A percentile compares a stretch with the other conserved stretches of the same genome.
phyloP scores from a whole-genome alignment of 1,139 yeast genomes.

The Saccharomyces hybrid region DNA sequence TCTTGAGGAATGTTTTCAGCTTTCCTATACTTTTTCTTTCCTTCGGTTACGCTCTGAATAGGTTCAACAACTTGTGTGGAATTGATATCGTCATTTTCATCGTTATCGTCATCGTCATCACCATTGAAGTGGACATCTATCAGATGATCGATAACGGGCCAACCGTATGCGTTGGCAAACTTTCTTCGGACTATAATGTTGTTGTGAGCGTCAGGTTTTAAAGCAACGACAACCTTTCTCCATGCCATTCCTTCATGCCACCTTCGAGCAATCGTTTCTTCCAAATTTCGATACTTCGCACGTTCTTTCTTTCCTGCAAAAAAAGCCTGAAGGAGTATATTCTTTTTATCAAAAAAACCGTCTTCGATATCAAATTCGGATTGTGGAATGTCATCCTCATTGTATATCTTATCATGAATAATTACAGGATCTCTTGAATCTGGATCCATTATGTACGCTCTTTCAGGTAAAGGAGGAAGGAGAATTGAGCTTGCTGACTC shows the following conservation, averaged over 20 bases:
- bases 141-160: slow-evolving; percentile 87
- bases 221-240: slow-evolving; percentile 82
- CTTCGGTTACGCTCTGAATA: not conserved
- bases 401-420: slow-evolving; percentile 75
- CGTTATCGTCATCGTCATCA: slow-evolving; percentile 7
- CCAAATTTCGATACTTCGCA: slow-evolving; percentile 29
- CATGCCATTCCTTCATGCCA: slow-evolving; percentile 80
- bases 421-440: slow-evolving; percentile 43
- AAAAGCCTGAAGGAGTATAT: slow-evolving; percentile 21
- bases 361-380: slow-evolving; percentile 11
- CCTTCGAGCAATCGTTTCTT: slow-evolving; percentile 45
- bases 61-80: not conserved
- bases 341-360: slow-evolving; percentile 14
- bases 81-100: not conserved
- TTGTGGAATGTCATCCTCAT: slow-evolving; percentile 56
- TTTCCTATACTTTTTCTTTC: not conserved
- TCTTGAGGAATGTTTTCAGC: slow-evolving; percentile 46
- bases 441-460: slow-evolving; percentile 61
- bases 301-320: not conserved
- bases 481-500: slow-evolving; percentile 74
- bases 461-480: slow-evolving; percentile 80
- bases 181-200: slow-evolving; percentile 82
- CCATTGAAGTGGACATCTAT: slow-evolving; percentile 51
- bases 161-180: slow-evolving; percentile 92
- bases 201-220: slow-evolving; percentile 92